phyloP scores from a whole-genome alignment of 2,329 filamentous ascomycete genomes.

The Fusarium sacchari region DNA sequence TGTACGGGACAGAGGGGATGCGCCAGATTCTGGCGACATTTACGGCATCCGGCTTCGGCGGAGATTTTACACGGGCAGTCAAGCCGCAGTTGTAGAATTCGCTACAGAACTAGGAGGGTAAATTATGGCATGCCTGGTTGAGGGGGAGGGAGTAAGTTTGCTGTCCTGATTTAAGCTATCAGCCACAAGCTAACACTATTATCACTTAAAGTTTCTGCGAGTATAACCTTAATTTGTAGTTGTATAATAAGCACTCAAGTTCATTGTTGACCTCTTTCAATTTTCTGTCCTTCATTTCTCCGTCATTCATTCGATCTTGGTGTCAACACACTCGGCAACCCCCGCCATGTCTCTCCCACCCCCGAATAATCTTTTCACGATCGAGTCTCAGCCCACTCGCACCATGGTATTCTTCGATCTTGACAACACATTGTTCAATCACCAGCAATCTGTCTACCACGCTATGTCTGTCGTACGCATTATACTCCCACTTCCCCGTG shows the following conservation, averaged over 20 bases:
- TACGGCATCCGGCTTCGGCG: accelerated
- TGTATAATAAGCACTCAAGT: accelerated
- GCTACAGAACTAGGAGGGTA: neutral
- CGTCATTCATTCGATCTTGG: accelerated
- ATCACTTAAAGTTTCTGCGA: accelerated
- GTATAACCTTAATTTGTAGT: neutral
- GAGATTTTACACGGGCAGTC: neutral
- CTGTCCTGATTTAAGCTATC: neutral
- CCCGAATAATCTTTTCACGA: neutral
- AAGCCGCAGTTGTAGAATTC: neutral
- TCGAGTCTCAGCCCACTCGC: accelerated
- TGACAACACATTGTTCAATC: slow-evolving; percentile 16
- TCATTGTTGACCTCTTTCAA: accelerated
- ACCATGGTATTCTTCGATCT: slow-evolving; percentile 5
- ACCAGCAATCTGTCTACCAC: neutral
- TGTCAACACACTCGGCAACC: neutral
- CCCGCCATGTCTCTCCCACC: neutral
- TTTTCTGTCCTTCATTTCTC: accelerated
- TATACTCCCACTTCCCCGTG: neutral
- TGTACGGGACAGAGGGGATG: neutral
- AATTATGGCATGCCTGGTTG: neutral
- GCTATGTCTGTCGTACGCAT: neutral
- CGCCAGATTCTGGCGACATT: neutral
- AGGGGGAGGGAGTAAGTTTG: accelerated
- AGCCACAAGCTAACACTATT: neutral